Evolutionary conservation across 768 basidiomycete genomes (phyloP).

Genomic region (Hysterangium stoloniferum): DNA sequence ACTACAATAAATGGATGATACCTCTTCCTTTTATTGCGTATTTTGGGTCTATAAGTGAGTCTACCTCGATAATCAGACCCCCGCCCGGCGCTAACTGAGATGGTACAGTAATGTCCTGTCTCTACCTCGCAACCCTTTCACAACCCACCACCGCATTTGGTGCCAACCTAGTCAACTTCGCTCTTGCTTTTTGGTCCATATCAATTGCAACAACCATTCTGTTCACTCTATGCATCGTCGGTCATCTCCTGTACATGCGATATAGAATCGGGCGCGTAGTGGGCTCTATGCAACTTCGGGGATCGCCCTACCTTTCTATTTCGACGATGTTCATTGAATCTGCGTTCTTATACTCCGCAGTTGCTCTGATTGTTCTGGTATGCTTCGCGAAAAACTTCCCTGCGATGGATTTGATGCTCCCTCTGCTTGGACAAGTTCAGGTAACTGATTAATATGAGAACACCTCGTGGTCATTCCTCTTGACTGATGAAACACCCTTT

Average conservation of each 20-base stretch:
- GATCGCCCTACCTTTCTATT: conserved; percentile 23
- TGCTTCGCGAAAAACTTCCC: conserved; percentile 21
- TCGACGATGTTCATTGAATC: conserved; percentile 30
- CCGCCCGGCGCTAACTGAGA: neutral
- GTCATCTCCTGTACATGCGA: conserved; percentile 21
- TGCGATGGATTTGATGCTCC: conserved; percentile 27
- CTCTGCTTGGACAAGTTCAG: conserved; percentile 24
- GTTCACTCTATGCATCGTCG: conserved; percentile 18
- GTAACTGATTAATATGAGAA: too few relatives aligned
- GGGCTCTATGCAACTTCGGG: conserved; percentile 17
- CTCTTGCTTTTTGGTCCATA: conserved; percentile 19
- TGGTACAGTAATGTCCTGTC: conserved; percentile 2
- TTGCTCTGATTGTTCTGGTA: conserved; percentile 26
- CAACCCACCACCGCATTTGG: conserved; percentile 14
- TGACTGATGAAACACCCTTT: neutral
- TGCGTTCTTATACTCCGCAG: conserved; percentile 22
- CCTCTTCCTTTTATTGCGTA: conserved; percentile 10
- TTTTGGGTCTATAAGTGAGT: neutral
- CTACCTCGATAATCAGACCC: neutral
- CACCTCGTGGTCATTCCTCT: too few relatives aligned
- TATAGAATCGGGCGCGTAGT: conserved; percentile 17
- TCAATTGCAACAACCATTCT: conserved; percentile 19
- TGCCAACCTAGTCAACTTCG: conserved; percentile 14
- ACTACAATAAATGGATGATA: conserved; percentile 12
- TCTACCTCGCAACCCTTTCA: conserved; percentile 16